phyloP scores from a whole-genome alignment of 768 basidiomycete species.

The Lactarius quietus region DNA sequence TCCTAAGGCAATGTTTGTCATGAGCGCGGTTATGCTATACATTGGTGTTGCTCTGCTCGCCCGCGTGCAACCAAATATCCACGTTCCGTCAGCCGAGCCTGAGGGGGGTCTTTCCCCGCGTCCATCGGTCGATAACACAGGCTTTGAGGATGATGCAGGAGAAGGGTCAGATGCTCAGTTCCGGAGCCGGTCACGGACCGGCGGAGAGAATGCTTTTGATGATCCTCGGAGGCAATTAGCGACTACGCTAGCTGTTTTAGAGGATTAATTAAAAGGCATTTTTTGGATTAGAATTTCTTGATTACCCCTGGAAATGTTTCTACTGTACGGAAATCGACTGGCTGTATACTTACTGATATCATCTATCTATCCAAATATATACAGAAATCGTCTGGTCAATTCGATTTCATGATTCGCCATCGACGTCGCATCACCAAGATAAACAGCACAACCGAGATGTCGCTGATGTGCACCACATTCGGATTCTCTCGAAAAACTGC shows the following conservation, averaged over 20 bases:
- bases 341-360: not conserved
- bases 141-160: not conserved
- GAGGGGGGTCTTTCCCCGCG: not conserved
- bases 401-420: not conserved
- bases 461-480: slow-evolving; percentile 6
- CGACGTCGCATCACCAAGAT: not conserved
- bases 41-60: slow-evolving; percentile 17
- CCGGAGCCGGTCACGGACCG: not conserved
- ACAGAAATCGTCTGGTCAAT: not conserved
- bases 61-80: slow-evolving; percentile 25
- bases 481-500: not conserved
- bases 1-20: slow-evolving; percentile 26
- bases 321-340: not conserved
- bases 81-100: slow-evolving; percentile 12
- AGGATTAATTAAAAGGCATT: slow-evolving; percentile 11
- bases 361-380: not conserved
- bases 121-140: not conserved
- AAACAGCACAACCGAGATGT: slow-evolving; percentile 11
- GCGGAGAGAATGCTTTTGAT: not conserved
- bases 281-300: not conserved
- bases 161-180: not conserved
- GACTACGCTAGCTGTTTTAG: slow-evolving; percentile 3
- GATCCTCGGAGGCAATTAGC: not conserved
- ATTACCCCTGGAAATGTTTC: not conserved
- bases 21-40: slow-evolving; percentile 24